phyloP scores from a whole-genome alignment of 2,329 filamentous ascomycete genomes.

The Beauveria asiatica region DNA sequence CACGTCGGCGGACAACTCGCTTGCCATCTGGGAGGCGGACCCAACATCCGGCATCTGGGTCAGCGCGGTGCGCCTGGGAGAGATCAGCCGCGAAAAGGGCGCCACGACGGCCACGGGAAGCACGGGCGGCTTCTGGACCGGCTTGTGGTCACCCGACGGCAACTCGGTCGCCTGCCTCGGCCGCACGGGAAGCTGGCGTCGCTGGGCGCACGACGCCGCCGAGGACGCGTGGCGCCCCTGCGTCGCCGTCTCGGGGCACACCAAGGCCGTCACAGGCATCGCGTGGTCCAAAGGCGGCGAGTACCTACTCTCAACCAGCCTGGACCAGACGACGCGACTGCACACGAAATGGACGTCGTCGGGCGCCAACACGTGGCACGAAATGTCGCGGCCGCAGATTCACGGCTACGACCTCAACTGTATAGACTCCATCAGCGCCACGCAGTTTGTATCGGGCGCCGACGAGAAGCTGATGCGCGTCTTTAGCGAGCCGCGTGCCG shows the following conservation, averaged over 20 bases:
- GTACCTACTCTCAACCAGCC: conserved; percentile 81
- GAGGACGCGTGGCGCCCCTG: conserved; percentile 67
- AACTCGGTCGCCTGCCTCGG: conserved; percentile 71
- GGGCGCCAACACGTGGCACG: conserved; percentile 66
- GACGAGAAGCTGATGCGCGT: conserved; percentile 98
- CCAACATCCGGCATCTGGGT: conserved; percentile 81
- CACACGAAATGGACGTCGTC: conserved; percentile 66
- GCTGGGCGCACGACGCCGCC: conserved; percentile 60
- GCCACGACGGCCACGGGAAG: conserved; percentile 95
- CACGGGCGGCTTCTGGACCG: conserved; percentile 93
- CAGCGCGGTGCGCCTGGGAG: conserved; percentile 74
- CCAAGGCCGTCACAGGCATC: conserved; percentile 69
- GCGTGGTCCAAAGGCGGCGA: conserved; percentile 75
- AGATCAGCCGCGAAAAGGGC: conserved; percentile 90
- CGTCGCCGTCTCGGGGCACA: conserved; percentile 76
- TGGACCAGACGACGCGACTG: conserved; percentile 86
- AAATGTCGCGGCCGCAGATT: conserved; percentile 91
- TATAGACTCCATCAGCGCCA: conserved; percentile 63
- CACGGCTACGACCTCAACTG: conserved; percentile 98
- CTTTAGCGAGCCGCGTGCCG: conserved; percentile 79
- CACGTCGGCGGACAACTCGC: conserved; percentile 88
- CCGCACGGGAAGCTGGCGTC: conserved; percentile 85
- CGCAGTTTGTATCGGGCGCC: conserved; percentile 84
- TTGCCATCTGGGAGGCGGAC: conserved; percentile 89
- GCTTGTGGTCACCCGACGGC: conserved; percentile 79